Percentiles rank a stretch among this genome's conserved stretches.
phyloP scores from a whole-genome alignment of 306 rosid genomes.

The Quercus glauca region DNA sequence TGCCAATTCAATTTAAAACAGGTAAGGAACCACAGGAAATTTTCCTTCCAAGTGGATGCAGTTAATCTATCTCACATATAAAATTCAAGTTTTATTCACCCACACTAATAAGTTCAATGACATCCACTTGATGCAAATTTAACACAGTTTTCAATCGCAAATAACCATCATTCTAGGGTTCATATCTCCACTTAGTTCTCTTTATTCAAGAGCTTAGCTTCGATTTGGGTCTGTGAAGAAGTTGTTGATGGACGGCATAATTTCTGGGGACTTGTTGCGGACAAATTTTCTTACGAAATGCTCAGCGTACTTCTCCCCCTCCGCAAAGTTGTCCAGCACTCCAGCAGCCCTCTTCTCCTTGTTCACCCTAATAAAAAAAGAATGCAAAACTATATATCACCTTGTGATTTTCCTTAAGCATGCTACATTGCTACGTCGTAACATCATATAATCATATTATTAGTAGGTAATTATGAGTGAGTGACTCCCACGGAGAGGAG shows the following conservation, averaged over 20 bases:
- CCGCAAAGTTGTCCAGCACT: slow-evolving; percentile 71
- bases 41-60: not conserved
- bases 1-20: not conserved
- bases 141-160: slow-evolving; percentile 6
- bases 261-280: slow-evolving; percentile 69
- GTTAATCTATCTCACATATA: not conserved
- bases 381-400: not conserved
- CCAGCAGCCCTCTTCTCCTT: slow-evolving; percentile 87
- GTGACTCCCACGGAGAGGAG: too few relatives aligned
- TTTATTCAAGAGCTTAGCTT: slow-evolving; percentile 38
- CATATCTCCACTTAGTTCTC: not conserved
- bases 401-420: too few relatives aligned
- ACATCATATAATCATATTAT: too few relatives aligned
- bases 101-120: slow-evolving; percentile 12
- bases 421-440: too few relatives aligned
- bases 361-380: slow-evolving; percentile 48
- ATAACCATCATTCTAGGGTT: not conserved
- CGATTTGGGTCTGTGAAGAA: slow-evolving; percentile 68
- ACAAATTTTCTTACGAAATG: slow-evolving; percentile 63
- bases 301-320: slow-evolving; percentile 78
- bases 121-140: slow-evolving; percentile 18
- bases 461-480: too few relatives aligned
- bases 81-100: slow-evolving; percentile 27
- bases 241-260: slow-evolving; percentile 70
- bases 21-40: not conserved